Evolutionary conservation across 139 green algal genomes (phyloP).

Genomic region (Ettlia oleoabundans): DNA sequence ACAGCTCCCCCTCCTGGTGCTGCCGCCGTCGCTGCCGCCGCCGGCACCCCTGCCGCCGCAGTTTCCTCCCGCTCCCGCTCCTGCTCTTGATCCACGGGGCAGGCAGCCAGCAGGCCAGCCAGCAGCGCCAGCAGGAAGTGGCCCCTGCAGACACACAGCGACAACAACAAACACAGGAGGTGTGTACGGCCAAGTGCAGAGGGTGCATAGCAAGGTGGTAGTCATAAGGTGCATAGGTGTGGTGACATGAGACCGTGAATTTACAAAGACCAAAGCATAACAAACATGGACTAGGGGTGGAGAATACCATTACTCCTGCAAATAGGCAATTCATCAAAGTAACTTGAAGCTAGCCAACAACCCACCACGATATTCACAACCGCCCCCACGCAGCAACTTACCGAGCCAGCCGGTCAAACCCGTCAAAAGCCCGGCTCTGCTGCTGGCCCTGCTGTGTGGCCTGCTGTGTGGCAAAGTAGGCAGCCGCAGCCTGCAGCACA

Average conservation of each 20-base stretch:
- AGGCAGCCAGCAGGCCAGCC: neutral
- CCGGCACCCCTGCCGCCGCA: neutral
- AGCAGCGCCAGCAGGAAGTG: slow-evolving; percentile 10
- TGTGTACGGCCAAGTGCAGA: too few species aligned
- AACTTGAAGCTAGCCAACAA: too few species aligned
- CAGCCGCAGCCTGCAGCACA: neutral
- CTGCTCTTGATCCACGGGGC: neutral
- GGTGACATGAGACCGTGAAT: neutral
- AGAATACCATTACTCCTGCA: neutral
- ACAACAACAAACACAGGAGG: too few species aligned
- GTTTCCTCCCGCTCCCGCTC: too few species aligned
- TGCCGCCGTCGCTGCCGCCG: neutral
- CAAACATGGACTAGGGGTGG: too few species aligned
- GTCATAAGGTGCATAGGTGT: neutral
- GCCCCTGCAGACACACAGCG: neutral
- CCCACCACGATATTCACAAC: neutral
- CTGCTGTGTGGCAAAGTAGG: neutral
- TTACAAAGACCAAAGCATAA: too few species aligned
- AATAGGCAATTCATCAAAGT: too few species aligned
- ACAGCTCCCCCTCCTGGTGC: too few species aligned
- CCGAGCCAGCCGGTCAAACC: slow-evolving; percentile 21
- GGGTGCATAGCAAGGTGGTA: too few species aligned
- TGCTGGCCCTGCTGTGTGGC: too few species aligned
- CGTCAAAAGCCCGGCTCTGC: neutral
- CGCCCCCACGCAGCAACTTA: neutral